Evolutionary conservation across 2,329 filamentous ascomycete species (phyloP).

Genomic region (Byssothecium circinans): DNA sequence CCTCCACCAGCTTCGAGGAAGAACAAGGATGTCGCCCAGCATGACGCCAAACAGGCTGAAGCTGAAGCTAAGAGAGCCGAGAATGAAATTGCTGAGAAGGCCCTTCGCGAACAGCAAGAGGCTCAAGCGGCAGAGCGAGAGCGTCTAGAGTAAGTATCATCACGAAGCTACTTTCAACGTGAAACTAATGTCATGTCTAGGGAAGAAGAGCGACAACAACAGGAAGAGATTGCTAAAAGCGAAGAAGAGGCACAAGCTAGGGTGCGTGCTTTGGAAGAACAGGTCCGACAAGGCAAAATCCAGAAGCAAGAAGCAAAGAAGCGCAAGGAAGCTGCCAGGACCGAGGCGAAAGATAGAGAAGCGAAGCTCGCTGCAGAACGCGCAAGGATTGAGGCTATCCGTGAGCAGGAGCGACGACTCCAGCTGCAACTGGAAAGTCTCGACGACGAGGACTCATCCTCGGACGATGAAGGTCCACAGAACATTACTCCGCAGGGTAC

Average conservation of each 20-base stretch:
- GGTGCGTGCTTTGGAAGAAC: slow-evolving; percentile 86
- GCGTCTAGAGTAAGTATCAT: slow-evolving; percentile 75
- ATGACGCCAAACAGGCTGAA: slow-evolving; percentile 57
- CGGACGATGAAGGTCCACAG: slow-evolving; percentile 77
- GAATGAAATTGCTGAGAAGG: slow-evolving; percentile 54
- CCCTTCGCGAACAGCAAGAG: slow-evolving; percentile 69
- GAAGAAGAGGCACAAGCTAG: slow-evolving; percentile 79
- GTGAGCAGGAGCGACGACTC: slow-evolving; percentile 85
- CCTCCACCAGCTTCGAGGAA: slow-evolving; percentile 75
- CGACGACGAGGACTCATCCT: slow-evolving; percentile 67
- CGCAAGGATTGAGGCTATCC: slow-evolving; percentile 88
- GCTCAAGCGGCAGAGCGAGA: slow-evolving; percentile 73
- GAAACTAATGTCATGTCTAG: slow-evolving; percentile 53
- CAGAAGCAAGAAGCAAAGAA: slow-evolving; percentile 97
- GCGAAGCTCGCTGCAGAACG: slow-evolving; percentile 78
- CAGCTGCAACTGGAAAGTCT: slow-evolving; percentile 82
- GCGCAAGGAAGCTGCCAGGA: slow-evolving; percentile 82
- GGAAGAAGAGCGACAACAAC: slow-evolving; percentile 71
- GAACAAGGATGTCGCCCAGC: slow-evolving; percentile 60
- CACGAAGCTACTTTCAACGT: slow-evolving; percentile 8
- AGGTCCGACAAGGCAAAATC: slow-evolving; percentile 88
- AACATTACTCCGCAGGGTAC: slow-evolving; percentile 66
- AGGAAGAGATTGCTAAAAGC: slow-evolving; percentile 78
- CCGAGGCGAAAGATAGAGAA: slow-evolving; percentile 87
- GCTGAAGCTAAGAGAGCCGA: slow-evolving; percentile 62